Evolutionary conservation across 495 filamentous ascomycete species (phyloP).

Genomic region (Lasiosphaeriaceae sp.): DNA sequence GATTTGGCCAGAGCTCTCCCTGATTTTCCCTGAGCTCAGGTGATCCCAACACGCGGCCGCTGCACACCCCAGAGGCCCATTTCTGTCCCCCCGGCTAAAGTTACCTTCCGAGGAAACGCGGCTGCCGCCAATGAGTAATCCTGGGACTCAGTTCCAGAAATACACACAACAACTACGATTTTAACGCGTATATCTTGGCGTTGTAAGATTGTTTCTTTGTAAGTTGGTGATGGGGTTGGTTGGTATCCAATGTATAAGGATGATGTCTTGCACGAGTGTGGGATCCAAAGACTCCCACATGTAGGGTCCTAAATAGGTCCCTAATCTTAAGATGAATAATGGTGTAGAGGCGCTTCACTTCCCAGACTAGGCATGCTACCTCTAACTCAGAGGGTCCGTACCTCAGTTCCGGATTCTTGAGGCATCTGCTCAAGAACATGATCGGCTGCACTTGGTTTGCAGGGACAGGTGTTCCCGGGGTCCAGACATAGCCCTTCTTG

Average conservation of each 20-base stretch:
- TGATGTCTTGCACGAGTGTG: no score
- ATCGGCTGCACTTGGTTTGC: background rate
- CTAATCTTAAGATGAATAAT: no score
- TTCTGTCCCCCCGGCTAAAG: background rate
- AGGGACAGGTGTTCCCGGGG: background rate
- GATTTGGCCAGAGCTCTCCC: background rate
- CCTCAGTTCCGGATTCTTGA: background rate
- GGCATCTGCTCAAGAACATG: background rate
- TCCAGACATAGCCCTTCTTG: background rate
- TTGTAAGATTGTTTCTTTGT: no score
- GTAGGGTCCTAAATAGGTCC: no score
- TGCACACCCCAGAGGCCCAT: background rate
- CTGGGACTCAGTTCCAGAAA: no score
- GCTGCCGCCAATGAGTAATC: background rate
- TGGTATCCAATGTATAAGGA: no score
- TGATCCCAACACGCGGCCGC: background rate
- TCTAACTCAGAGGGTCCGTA: background rate
- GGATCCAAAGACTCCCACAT: no score
- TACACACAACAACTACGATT: no score
- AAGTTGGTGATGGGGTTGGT: no score
- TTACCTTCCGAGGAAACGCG: background rate
- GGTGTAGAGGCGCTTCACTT: background rate
- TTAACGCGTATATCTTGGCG: no score
- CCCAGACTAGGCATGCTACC: background rate
- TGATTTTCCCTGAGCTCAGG: background rate